phyloP scores from a whole-genome alignment of 2,329 filamentous ascomycete genomes.

The Zasmidium citrigriseum region DNA sequence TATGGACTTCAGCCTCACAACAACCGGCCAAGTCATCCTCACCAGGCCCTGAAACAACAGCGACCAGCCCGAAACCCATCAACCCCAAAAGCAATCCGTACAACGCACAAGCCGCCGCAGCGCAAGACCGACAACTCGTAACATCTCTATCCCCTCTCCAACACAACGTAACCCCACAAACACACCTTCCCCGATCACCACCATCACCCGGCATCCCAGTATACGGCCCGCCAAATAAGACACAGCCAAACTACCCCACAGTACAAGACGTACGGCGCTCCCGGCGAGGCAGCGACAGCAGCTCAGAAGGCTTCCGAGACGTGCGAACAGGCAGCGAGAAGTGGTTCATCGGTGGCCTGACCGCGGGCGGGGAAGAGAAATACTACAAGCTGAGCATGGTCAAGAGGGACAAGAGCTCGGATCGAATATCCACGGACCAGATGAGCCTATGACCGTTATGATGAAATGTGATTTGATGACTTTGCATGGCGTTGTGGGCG shows the following conservation, averaged over 20 bases:
- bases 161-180: constrained; percentile 39
- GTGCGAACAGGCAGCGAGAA: constrained; percentile 72
- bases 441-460: constrained; percentile 63
- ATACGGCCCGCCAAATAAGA: constrained; percentile 37
- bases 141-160: constrained; percentile 38
- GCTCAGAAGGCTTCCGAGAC: constrained; percentile 73
- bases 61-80: constrained; percentile 49
- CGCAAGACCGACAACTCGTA: constrained; percentile 43
- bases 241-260: constrained; percentile 35
- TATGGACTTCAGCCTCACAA: constrained; percentile 27
- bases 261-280: constrained; percentile 33
- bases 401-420: constrained; percentile 69
- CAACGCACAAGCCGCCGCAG: constrained; percentile 23
- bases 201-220: constrained; percentile 35
- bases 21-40: constrained; percentile 19
- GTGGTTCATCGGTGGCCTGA: constrained; percentile 79
- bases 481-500: constrained; percentile 14
- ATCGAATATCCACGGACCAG: constrained; percentile 72
- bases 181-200: constrained; percentile 39
- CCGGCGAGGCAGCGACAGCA: constrained; percentile 72
- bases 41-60: constrained; percentile 17
- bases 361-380: constrained; percentile 73
- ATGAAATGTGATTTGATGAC: neutral
- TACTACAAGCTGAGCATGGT: constrained; percentile 82
- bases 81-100: constrained; percentile 45